phyloP scores from a whole-genome alignment of 768 basidiomycete species.

The Collybia nuda region DNA sequence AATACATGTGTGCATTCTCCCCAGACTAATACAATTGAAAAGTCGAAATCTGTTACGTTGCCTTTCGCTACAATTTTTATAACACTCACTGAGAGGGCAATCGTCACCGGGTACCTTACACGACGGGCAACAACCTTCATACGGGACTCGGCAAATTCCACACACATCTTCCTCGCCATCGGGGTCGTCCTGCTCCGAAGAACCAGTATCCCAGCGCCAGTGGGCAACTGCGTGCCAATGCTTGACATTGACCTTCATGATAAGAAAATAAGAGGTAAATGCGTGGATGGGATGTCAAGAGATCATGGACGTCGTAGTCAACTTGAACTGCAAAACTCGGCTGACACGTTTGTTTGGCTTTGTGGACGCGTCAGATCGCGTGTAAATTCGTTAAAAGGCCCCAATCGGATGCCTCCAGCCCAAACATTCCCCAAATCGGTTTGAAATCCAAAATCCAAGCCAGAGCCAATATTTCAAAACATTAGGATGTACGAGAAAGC shows the following conservation, averaged over 20 bases:
- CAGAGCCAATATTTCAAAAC: no score
- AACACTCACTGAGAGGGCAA: slow-evolving; percentile 74
- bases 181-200: slow-evolving; percentile 32
- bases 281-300: not conserved
- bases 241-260: slow-evolving; percentile 83
- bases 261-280: not conserved
- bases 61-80: not conserved
- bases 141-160: slow-evolving; percentile 89
- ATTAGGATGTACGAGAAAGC: no score
- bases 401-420: no score
- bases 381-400: not conserved
- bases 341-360: slow-evolving; percentile 19
- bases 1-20: slow-evolving; percentile 97
- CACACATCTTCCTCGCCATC: slow-evolving; percentile 63
- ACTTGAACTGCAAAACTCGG: not conserved
- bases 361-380: slow-evolving; percentile 27
- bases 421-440: no score
- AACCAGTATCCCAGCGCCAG: slow-evolving; percentile 80
- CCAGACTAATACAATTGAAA: slow-evolving; percentile 70
- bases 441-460: no score
- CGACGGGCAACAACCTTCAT: slow-evolving; percentile 92
- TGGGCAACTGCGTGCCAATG: slow-evolving; percentile 87
- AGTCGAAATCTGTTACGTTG: slow-evolving; percentile 13
- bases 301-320: not conserved
- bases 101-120: slow-evolving; percentile 98